Evolutionary conservation across 1,284 basidiomycete species (phyloP).

Genomic region (Fomitopsis schrenkii): DNA sequence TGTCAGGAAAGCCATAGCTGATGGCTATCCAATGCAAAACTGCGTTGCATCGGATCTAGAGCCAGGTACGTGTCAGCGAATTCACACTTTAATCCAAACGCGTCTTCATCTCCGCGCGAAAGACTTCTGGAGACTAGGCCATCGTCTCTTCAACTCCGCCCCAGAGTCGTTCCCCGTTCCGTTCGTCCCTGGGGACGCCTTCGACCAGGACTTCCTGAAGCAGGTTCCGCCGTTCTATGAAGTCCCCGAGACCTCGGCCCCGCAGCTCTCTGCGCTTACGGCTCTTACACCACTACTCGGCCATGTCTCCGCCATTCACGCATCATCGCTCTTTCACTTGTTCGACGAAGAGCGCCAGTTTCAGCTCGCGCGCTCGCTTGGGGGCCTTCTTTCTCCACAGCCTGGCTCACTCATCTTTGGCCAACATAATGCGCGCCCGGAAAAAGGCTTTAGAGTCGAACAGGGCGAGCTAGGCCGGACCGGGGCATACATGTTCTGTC

Average conservation of each 20-base stretch:
- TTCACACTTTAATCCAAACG: slow-evolving; percentile 22
- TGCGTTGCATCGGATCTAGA: slow-evolving; percentile 29
- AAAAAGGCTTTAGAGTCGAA: slow-evolving; percentile 16
- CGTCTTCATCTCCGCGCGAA: neutral
- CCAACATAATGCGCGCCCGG: slow-evolving; percentile 17
- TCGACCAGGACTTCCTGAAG: slow-evolving; percentile 32
- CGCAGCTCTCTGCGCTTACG: slow-evolving; percentile 29
- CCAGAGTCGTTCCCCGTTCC: slow-evolving; percentile 37
- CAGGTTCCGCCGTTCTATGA: slow-evolving; percentile 24
- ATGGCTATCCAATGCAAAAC: slow-evolving; percentile 30
- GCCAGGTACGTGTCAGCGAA: slow-evolving; percentile 15
- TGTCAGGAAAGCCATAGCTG: slow-evolving; percentile 33
- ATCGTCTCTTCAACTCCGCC: slow-evolving; percentile 21
- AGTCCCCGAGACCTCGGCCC: slow-evolving; percentile 19
- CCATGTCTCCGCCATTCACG: slow-evolving; percentile 40
- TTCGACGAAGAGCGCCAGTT: slow-evolving; percentile 39
- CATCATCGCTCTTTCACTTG: slow-evolving; percentile 46
- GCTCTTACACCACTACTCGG: slow-evolving; percentile 39
- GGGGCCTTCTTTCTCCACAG: slow-evolving; percentile 30
- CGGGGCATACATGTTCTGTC: slow-evolving; percentile 18
- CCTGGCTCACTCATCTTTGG: slow-evolving; percentile 35
- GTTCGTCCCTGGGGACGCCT: slow-evolving; percentile 43
- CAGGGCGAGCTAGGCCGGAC: neutral
- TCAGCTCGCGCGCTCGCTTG: slow-evolving; percentile 33
- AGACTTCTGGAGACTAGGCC: slow-evolving; percentile 16